Evolutionary conservation across 2,329 filamentous ascomycete species (phyloP).

Genomic region (Colletotrichum aenigma): DNA sequence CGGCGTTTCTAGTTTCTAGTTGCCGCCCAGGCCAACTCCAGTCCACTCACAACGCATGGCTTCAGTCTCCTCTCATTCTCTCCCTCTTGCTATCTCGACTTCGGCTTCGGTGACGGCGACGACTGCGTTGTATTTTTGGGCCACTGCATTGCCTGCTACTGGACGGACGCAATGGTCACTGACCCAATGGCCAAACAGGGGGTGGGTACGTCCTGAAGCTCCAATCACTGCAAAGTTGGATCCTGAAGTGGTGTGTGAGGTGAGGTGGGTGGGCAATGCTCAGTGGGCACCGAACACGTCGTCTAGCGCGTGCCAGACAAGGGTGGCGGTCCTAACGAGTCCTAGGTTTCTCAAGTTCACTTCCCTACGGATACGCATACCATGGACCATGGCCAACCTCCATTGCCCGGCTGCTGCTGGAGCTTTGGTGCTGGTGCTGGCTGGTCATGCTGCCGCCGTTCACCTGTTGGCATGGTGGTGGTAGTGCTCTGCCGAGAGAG

Average conservation of each 20-base stretch:
- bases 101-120: constrained; percentile 12
- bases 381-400: background rate
- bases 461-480: background rate
- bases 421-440: background rate
- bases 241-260: background rate
- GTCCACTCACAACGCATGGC: background rate
- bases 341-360: background rate
- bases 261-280: background rate
- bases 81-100: background rate
- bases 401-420: background rate
- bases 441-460: background rate
- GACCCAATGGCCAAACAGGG: background rate
- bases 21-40: background rate
- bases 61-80: background rate
- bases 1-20: constrained; percentile 7
- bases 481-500: background rate
- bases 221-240: background rate
- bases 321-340: background rate
- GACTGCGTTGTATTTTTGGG: constrained; percentile 6
- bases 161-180: background rate
- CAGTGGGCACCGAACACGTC: constrained; percentile 16
- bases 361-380: background rate
- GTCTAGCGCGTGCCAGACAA: constrained; percentile 5
- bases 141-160: background rate
- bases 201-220: background rate